Base-by-base conservation (phyloP, 306 rosid genomes). In the Cyamopsis tetragonoloba region DNA sequence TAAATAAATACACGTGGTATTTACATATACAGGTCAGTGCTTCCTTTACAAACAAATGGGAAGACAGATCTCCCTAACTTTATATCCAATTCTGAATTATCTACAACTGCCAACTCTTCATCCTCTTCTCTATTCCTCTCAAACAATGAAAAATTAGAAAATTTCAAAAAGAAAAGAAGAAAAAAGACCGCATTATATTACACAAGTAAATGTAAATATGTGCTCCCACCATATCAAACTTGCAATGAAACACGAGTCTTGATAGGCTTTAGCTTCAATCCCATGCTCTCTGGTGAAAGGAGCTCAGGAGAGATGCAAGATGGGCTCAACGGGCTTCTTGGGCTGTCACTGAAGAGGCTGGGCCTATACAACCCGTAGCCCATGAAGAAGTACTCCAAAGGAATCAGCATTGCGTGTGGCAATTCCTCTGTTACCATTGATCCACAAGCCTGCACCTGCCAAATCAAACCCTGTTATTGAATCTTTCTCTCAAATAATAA, bases 361-460 rank as follows among this genome's bases (percentile, higher is more conserved):
- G 96, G 96, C 71, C 98, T 72, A 7, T 85, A 87, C 67, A 91
- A 56, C 8, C 98, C 98, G 37, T 87, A 91, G 3, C 96, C 96
- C 96, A 89, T 88, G 31, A 91, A 64, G 80, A 91, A 91, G 73
- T 86, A 89, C 77, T 89, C 98, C 90, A 91, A 76, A 0, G 98
- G 98, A 68, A 91, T 89, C 75, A 91, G 79, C 98, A 91, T 89
- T 67, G 98, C 96, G 14, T 88, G 95, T 60, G 98, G 98, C 66
- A 88, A 96, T 84, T 91, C 98, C 80, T 91, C 98, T 1, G 98
- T 89, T 49, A 91, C 98, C 95, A 91, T 89, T 10, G 98, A 91
- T 19, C 98, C 98, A 79, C 98, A 91, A 74, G 89, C 88, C 81
- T 91, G 96, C 19, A 91, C 98, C 98, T 91, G 82, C 64, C 47